Percentiles rank a stretch among this genome's conserved stretches.
These are phyloP conservation scores for Oldenlandia corymbosa DNA, from an alignment of 257 asterid genomes.

Conservation along the genomic window DNA sequence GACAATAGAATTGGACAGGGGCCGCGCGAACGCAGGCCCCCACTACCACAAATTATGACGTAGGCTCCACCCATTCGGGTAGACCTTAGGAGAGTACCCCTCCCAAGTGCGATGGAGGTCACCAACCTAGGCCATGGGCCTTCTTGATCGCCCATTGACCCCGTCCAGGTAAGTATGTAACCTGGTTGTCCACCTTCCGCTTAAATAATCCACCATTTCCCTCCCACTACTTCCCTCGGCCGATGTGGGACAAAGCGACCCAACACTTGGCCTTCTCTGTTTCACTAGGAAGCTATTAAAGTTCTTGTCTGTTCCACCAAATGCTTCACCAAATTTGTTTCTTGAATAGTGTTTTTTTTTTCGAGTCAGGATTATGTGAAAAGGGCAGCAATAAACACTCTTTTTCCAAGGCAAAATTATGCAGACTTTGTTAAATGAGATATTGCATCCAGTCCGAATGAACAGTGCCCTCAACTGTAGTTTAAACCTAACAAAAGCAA, in stretches of 20 bases:
- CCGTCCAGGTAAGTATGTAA: constrained; percentile 15
- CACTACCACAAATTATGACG: constrained; percentile 3
- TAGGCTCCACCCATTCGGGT: constrained; percentile 13
- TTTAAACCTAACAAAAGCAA: no score
- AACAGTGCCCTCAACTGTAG: no score
- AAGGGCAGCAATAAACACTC: no score
- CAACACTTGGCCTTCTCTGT: no score
- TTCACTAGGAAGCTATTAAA: no score
- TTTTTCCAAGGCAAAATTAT: no score
- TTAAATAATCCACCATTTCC: background rate
- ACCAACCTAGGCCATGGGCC: constrained; percentile 23
- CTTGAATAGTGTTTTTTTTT: no score
- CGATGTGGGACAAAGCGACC: constrained; percentile 2
- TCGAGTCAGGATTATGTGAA: no score
- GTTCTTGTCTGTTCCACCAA: no score
- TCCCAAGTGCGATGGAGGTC: constrained; percentile 23
- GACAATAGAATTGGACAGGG: background rate
- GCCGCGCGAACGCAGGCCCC: constrained; percentile 14
- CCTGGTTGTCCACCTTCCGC: background rate
- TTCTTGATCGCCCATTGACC: constrained; percentile 20
- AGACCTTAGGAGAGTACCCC: constrained; percentile 19
- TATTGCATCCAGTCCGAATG: no score
- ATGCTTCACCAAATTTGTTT: no score
- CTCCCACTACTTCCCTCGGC: background rate
- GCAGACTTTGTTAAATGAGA: no score